Percentiles rank a stretch among this genome's conserved stretches.
These are phyloP conservation scores for Aspergillus aculeatinus DNA, from an alignment of 2,329 filamentous ascomycete genomes.

Conservation along the genomic window DNA sequence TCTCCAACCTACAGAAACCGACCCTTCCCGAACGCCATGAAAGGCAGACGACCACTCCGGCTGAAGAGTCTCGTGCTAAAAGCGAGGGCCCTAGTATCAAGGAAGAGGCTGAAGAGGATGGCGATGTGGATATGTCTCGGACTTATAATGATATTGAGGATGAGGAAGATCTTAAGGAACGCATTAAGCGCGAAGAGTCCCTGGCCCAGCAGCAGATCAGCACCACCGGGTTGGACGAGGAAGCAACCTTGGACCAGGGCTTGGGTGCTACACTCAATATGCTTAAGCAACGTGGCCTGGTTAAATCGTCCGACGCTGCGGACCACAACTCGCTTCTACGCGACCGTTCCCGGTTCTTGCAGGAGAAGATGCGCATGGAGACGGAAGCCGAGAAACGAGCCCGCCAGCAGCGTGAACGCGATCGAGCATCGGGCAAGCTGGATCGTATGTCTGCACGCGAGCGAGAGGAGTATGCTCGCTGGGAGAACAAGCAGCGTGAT, in stretches of 20 bases:
- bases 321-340: constrained; percentile 67
- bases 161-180: constrained; percentile 51
- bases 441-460: constrained; percentile 90
- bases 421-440: constrained; percentile 75
- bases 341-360: constrained; percentile 74
- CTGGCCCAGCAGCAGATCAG: constrained; percentile 48
- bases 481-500: constrained; percentile 85
- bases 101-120: constrained; percentile 47
- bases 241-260: constrained; percentile 74
- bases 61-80: constrained; percentile 29
- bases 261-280: constrained; percentile 80
- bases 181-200: constrained; percentile 50
- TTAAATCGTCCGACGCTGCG: constrained; percentile 63
- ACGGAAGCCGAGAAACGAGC: constrained; percentile 77
- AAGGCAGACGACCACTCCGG: constrained; percentile 36
- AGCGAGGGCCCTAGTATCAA: constrained; percentile 19
- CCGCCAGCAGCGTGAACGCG: constrained; percentile 79
- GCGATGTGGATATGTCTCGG: constrained; percentile 55
- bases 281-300: constrained; percentile 78
- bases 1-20: constrained; percentile 76
- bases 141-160: constrained; percentile 54
- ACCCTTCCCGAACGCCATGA: constrained; percentile 55
- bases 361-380: constrained; percentile 74
- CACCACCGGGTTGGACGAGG: constrained; percentile 76
- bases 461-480: constrained; percentile 82